These are phyloP conservation scores for Rhizopogon vesiculosus DNA, from an alignment of 768 basidiomycete genomes.

Conservation along the genomic window DNA sequence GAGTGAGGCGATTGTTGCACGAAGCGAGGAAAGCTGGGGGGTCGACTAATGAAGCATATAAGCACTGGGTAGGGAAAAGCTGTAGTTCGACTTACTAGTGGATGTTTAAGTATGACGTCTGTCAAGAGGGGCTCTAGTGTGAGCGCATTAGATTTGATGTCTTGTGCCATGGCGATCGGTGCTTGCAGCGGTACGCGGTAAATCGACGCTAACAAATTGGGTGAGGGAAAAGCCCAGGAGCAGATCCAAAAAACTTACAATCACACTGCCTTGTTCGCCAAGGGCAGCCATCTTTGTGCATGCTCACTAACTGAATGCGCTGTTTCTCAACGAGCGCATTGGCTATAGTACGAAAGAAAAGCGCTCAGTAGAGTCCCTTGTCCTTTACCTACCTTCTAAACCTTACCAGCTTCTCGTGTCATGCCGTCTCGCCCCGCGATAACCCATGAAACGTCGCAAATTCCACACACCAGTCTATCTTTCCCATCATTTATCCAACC, in stretches of 20 bases:
- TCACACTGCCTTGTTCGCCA: conserved; percentile 83
- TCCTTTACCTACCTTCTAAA: conserved; percentile 29
- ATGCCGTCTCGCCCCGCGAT: conserved; percentile 67
- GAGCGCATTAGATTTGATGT: conserved; percentile 52
- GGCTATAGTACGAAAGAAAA: conserved; percentile 34
- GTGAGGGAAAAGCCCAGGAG: conserved; percentile 1
- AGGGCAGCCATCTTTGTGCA: conserved; percentile 80
- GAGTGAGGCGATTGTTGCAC: conserved; percentile 34
- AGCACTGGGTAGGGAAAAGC: conserved; percentile 5
- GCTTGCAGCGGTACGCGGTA: conserved; percentile 72
- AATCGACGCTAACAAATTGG: conserved; percentile 45
- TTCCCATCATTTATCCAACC: conserved; percentile 85
- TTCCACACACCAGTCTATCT: conserved; percentile 68
- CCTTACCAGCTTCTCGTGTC: conserved; percentile 67
- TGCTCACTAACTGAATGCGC: conserved; percentile 53
- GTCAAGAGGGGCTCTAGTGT: conserved; percentile 48
- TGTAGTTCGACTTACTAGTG: conserved; percentile 47
- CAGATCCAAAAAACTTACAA: conserved; percentile 37
- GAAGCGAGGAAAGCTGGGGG: conserved; percentile 51
- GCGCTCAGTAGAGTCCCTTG: conserved; percentile 10
- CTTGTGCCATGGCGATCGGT: conserved; percentile 55
- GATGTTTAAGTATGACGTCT: conserved; percentile 61
- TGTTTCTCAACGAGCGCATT: conserved; percentile 74
- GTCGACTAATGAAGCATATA: conserved; percentile 39
- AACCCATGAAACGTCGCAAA: conserved; percentile 73